These are phyloP conservation scores for Coemansia sp. DNA, from an alignment of 192 early-diverging fungal genomes.

Conservation along the genomic window DNA sequence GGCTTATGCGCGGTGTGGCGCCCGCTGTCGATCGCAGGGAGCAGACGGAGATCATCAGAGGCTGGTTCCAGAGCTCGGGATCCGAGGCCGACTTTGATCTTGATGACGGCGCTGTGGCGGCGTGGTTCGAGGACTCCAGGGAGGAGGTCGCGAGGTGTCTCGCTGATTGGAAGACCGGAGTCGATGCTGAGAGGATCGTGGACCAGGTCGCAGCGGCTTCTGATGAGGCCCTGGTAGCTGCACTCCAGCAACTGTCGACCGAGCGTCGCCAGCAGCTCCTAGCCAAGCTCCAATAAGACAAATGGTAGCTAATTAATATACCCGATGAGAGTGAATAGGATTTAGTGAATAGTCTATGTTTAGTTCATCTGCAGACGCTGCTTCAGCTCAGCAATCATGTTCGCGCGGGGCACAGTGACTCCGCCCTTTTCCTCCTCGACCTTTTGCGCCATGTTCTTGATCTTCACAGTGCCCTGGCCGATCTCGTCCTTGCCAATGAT, in stretches of 20 bases:
- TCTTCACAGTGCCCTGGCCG: constrained; percentile 72
- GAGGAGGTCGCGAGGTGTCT: constrained; percentile 1
- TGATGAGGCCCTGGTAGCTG: constrained; percentile 40
- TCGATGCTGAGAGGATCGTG: constrained; percentile 6
- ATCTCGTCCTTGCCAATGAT: constrained; percentile 86
- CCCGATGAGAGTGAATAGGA: too few species aligned
- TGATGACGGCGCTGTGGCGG: constrained; percentile 58
- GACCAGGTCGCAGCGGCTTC: constrained; percentile 12
- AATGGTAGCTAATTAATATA: too few species aligned
- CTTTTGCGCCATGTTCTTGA: constrained; percentile 74
- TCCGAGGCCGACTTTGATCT: constrained; percentile 48
- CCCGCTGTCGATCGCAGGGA: constrained; percentile 47
- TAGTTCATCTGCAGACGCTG: constrained; percentile 45
- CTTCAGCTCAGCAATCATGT: constrained; percentile 65
- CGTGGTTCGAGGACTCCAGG: constrained; percentile 59
- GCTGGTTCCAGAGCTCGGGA: constrained; percentile 59
- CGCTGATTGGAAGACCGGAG: constrained; percentile 7
- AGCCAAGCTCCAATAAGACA: constrained; percentile 15
- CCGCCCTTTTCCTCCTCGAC: constrained; percentile 46
- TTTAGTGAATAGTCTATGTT: neutral
- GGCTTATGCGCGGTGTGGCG: constrained; percentile 49
- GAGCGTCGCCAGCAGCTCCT: constrained; percentile 47
- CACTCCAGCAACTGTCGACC: constrained; percentile 29
- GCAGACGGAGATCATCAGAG: constrained; percentile 52
- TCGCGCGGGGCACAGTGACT: constrained; percentile 52